These are phyloP conservation scores for Ettlia oleoabundans DNA, from an alignment of 139 green algal genomes.

Conservation along the genomic window DNA sequence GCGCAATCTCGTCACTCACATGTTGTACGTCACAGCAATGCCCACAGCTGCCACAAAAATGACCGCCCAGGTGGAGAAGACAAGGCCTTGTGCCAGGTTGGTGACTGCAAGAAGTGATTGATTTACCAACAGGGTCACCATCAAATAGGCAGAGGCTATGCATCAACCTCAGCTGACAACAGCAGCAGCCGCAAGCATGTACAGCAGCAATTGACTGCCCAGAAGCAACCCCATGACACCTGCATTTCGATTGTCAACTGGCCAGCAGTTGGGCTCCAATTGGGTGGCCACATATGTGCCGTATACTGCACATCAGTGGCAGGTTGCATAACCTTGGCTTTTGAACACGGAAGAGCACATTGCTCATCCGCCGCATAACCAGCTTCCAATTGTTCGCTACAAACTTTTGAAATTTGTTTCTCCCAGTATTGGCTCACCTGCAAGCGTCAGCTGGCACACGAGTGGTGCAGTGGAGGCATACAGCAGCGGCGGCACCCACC, in stretches of 20 bases:
- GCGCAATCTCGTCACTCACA: too few species aligned
- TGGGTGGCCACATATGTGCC: conserved; percentile 27
- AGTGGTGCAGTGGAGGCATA: conserved; percentile 40
- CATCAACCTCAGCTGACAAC: too few species aligned
- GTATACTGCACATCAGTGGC: conserved; percentile 56
- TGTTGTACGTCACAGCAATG: conserved; percentile 54
- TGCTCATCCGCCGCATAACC: too few species aligned
- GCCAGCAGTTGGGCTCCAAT: conserved; percentile 39
- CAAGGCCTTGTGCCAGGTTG: conserved; percentile 35
- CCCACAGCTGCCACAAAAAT: conserved; percentile 29
- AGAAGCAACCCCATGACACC: too few species aligned
- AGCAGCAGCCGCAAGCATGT: too few species aligned
- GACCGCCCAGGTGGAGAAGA: conserved; percentile 44
- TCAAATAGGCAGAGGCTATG: background rate
- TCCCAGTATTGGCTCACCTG: conserved; percentile 7
- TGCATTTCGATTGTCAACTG: background rate
- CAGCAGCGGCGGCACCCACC: conserved; percentile 41
- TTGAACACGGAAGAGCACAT: too few species aligned
- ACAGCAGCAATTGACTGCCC: too few species aligned
- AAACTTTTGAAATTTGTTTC: too few species aligned
- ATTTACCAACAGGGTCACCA: background rate
- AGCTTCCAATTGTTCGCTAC: too few species aligned
- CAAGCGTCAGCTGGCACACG: conserved; percentile 2
- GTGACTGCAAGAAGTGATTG: background rate
- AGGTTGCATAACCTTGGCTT: too few species aligned